phyloP scores from a whole-genome alignment of 2,329 filamentous ascomycete genomes.

The Trichocomaceae sp. region DNA sequence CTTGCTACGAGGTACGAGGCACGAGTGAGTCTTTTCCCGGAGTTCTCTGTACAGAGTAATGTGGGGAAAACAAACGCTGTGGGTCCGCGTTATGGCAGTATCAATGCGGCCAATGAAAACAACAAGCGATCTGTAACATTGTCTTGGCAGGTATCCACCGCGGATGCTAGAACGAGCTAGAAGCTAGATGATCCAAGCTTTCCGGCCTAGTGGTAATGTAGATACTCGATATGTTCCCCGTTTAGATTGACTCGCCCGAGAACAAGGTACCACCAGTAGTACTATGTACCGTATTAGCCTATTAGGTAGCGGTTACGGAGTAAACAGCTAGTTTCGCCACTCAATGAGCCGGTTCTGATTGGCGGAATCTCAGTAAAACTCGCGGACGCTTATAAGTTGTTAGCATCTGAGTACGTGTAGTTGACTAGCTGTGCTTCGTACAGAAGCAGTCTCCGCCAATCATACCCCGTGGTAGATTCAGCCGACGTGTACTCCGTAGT shows the following conservation, averaged over 20 bases:
- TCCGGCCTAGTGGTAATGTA: slow-evolving; percentile 12
- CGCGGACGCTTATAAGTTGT: too few species aligned
- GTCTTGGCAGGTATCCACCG: not conserved
- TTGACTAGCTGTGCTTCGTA: not conserved
- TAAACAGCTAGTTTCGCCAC: too few species aligned
- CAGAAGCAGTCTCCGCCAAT: not conserved
- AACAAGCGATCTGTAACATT: too few species aligned
- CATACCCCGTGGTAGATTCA: not conserved
- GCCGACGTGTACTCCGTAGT: not conserved
- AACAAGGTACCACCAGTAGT: too few species aligned
- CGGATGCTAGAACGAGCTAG: not conserved
- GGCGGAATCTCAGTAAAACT: not conserved
- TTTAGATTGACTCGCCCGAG: not conserved
- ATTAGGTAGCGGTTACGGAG: too few species aligned
- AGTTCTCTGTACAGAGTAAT: not conserved
- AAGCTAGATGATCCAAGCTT: slow-evolving; percentile 7
- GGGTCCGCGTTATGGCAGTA: not conserved
- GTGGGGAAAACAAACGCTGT: not conserved
- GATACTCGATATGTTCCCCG: not conserved
- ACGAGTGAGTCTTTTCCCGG: too few species aligned
- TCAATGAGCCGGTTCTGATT: not conserved
- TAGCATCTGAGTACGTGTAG: not conserved
- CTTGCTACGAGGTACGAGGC: too few species aligned
- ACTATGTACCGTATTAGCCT: too few species aligned
- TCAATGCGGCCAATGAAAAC: too few species aligned